These are phyloP conservation scores for Geotrichum phurueaensis DNA, from an alignment of 1,139 yeast genomes.

Conservation along the genomic window DNA sequence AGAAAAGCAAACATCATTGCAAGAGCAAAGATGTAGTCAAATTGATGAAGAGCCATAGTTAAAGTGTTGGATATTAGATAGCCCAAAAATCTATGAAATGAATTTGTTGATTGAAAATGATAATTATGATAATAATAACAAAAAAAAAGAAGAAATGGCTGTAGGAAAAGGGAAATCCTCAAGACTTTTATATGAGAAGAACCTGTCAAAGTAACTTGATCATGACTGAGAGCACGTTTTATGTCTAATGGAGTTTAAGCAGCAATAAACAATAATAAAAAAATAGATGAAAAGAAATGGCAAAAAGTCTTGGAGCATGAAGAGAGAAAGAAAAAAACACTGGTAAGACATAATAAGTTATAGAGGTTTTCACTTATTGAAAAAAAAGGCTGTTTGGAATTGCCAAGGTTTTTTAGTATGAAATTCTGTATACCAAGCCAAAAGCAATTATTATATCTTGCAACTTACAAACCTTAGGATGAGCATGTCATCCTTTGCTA, in stretches of 20 bases:
- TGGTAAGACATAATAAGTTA: background rate
- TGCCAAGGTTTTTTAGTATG: background rate
- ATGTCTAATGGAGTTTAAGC: background rate
- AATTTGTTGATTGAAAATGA: background rate
- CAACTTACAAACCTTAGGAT: background rate
- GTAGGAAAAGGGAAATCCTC: background rate
- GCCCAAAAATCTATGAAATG: background rate
- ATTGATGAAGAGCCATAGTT: conserved; percentile 26
- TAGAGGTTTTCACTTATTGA: background rate
- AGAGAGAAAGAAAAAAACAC: background rate
- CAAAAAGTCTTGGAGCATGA: background rate
- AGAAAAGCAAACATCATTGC: conserved; percentile 67
- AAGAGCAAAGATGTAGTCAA: conserved; percentile 30
- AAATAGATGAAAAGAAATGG: background rate
- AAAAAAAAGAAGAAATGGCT: background rate
- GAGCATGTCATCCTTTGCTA: too few relatives aligned
- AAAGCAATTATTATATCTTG: background rate
- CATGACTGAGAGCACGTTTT: background rate
- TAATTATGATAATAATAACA: background rate
- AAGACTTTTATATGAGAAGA: background rate
- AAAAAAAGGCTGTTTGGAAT: background rate
- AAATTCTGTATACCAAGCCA: background rate
- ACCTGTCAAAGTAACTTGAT: background rate
- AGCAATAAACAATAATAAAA: background rate
- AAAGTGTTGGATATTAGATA: background rate